Conservation (phyloP, 768 basidiomycete genomes). For the Plicaturopsis crispa region DNA sequence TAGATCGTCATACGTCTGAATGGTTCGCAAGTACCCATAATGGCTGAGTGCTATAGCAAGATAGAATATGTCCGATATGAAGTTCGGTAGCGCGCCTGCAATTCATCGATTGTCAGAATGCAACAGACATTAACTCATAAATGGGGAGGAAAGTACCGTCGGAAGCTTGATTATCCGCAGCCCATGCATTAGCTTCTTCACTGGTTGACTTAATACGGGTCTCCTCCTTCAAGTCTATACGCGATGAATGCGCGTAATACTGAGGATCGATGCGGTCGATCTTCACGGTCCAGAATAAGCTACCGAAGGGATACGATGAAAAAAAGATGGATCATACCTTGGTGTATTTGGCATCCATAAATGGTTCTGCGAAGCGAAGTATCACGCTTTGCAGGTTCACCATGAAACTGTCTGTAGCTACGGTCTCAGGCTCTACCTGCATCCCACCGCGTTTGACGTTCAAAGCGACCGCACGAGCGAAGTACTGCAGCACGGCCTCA, state of each 20-base stretch:
- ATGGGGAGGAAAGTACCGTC: slow-evolving; percentile 26
- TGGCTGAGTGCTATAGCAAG: slow-evolving; percentile 83
- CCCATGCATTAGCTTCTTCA: slow-evolving; percentile 78
- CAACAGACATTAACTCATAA: slow-evolving; percentile 1
- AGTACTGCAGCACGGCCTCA: slow-evolving; percentile 79
- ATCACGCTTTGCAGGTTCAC: slow-evolving; percentile 81
- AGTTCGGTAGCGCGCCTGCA: slow-evolving; percentile 76
- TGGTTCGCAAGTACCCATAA: slow-evolving; percentile 78
- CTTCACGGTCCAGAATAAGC: slow-evolving; percentile 14
- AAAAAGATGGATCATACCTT: slow-evolving; percentile 46
- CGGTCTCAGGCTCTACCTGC: slow-evolving; percentile 83
- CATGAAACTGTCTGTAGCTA: slow-evolving; percentile 90
- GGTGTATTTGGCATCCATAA: slow-evolving; percentile 85
- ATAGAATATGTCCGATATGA: slow-evolving; percentile 94
- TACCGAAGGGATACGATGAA: too few species aligned
- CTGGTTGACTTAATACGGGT: slow-evolving; percentile 91
- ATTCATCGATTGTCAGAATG: too few species aligned
- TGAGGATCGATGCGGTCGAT: slow-evolving; percentile 86
- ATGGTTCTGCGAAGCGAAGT: slow-evolving; percentile 84
- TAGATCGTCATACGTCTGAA: slow-evolving; percentile 67
- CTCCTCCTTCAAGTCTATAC: slow-evolving; percentile 79
- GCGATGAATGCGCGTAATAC: slow-evolving; percentile 65
- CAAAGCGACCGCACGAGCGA: slow-evolving; percentile 63
- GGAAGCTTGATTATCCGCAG: slow-evolving; percentile 35
- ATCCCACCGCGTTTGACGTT: slow-evolving; percentile 89